Evolutionary conservation across 2,329 filamentous ascomycete species (phyloP).

Genomic region (Hymenoscyphus linearis): DNA sequence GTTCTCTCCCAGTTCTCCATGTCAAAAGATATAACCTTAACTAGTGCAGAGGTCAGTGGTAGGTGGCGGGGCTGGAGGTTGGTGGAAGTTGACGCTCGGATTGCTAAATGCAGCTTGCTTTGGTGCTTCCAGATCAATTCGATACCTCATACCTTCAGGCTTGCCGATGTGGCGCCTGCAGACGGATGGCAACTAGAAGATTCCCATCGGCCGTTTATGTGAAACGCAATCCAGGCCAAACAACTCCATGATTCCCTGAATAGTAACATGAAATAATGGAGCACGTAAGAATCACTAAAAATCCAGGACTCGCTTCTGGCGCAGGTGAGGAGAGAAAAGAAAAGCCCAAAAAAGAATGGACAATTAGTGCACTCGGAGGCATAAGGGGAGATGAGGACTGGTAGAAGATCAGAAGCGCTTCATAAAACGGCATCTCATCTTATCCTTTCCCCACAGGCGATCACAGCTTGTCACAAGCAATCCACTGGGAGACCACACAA

Average conservation of each 20-base stretch:
- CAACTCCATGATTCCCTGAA: not conserved
- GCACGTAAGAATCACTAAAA: too few relatives aligned
- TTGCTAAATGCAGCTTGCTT: not conserved
- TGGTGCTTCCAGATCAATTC: not conserved
- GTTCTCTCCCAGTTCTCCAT: not conserved
- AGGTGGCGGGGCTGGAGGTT: not conserved
- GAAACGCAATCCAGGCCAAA: not conserved
- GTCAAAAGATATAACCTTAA: not conserved
- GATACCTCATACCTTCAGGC: not conserved
- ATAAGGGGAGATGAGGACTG: not conserved
- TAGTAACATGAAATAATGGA: not conserved
- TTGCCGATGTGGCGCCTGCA: not conserved
- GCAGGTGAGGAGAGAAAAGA: not conserved
- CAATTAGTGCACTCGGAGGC: not conserved
- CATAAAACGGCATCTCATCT: slow-evolving; percentile 6
- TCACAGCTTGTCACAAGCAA: not conserved
- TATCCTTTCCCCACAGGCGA: not conserved
- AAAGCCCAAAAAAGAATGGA: not conserved
- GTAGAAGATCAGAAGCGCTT: slow-evolving; percentile 7
- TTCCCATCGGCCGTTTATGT: not conserved
- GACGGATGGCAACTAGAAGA: not conserved
- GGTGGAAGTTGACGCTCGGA: not conserved
- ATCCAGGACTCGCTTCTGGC: too few relatives aligned
- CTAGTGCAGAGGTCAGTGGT: not conserved
- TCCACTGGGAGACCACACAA: not conserved